Evolutionary conservation across 495 filamentous ascomycete genomes (phyloP).

Genomic region (Pyrenopolyporus hunteri): DNA sequence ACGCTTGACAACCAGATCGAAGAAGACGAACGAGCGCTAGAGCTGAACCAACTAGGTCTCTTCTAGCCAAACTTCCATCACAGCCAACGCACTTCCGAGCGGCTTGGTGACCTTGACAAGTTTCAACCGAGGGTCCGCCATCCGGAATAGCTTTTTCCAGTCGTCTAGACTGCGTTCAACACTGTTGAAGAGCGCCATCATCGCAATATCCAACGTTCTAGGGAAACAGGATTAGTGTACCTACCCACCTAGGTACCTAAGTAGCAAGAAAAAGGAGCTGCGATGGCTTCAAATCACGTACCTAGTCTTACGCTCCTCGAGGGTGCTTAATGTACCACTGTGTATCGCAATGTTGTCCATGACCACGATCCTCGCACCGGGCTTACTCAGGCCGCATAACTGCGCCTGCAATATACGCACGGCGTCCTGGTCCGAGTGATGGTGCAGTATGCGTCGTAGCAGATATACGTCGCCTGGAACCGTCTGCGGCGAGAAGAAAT

Average conservation of each 20-base stretch:
- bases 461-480: constrained; percentile 35
- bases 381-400: constrained; percentile 43
- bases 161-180: constrained; percentile 43
- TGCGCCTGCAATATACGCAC: constrained; percentile 48
- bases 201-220: constrained; percentile 48
- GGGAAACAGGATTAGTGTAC: background rate
- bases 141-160: constrained; percentile 42
- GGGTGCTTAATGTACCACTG: constrained; percentile 35
- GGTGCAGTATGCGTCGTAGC: constrained; percentile 48
- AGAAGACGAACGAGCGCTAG: background rate
- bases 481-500: constrained; percentile 46
- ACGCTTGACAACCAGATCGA: background rate
- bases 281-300: background rate
- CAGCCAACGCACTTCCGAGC: constrained; percentile 29
- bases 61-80: constrained; percentile 34
- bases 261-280: background rate
- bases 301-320: constrained; percentile 37
- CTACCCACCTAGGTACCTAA: too few species aligned
- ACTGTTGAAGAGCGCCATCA: constrained; percentile 46
- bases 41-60: constrained; percentile 22
- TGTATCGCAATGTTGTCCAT: constrained; percentile 45
- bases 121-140: constrained; percentile 40
- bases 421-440: constrained; percentile 50
- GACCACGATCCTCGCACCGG: constrained; percentile 45
- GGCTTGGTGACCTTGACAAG: constrained; percentile 35